These are phyloP conservation scores for Verbascum thapsus DNA, from an alignment of 257 asterid species.

Conservation along the genomic window DNA sequence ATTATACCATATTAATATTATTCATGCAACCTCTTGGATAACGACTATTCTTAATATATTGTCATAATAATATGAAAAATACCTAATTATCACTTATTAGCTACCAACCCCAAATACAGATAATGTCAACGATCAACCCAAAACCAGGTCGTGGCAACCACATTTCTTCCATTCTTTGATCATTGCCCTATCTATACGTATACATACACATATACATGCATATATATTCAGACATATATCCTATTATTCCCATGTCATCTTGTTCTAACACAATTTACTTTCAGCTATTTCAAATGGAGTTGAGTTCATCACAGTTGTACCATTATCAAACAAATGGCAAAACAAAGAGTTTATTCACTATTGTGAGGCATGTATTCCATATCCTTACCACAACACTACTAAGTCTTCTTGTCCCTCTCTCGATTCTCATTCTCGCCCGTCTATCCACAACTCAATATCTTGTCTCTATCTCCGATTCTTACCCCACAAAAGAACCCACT, in stretches of 20 bases:
- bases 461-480: conserved; percentile 35
- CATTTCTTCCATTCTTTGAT: conserved; percentile 12
- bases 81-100: background rate
- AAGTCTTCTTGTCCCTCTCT: conserved; percentile 80
- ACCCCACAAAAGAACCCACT: conserved; percentile 23
- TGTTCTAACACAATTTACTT: background rate
- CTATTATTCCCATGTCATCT: background rate
- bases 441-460: conserved; percentile 58
- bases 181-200: background rate
- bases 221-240: no score
- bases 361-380: conserved; percentile 40
- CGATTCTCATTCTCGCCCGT: conserved; percentile 73
- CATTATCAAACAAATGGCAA: background rate
- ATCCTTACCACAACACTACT: conserved; percentile 57
- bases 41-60: no score
- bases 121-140: conserved; percentile 33
- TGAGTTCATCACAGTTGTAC: conserved; percentile 24
- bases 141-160: conserved; percentile 45
- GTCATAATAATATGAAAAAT: no score
- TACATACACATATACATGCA: background rate
- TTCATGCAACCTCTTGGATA: no score
- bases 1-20: no score
- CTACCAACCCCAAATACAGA: background rate
- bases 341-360: conserved; percentile 13
- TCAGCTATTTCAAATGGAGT: conserved; percentile 31